phyloP scores from a whole-genome alignment of 345 rosid genomes.

The Noccaea bulbosa region DNA sequence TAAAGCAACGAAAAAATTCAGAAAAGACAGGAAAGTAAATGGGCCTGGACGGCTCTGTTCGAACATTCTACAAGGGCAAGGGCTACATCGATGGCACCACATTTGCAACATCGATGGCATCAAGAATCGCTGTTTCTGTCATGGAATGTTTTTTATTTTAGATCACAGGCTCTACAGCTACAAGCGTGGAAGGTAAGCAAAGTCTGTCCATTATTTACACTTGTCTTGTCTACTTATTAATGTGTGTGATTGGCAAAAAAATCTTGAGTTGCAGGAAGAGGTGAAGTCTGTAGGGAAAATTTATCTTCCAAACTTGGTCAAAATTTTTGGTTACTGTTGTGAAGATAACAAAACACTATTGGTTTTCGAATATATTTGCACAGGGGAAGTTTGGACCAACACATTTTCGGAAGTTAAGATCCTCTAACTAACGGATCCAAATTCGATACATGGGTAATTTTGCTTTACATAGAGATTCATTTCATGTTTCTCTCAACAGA shows the following conservation, averaged over 20 bases:
- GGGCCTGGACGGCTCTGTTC: not conserved
- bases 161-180: not conserved
- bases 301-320: slow-evolving; percentile 19
- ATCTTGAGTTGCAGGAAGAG: slow-evolving; percentile 11
- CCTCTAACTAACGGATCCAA: not conserved
- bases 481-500: slow-evolving; percentile 12
- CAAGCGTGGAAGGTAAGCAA: slow-evolving; percentile 27
- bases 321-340: slow-evolving; percentile 21
- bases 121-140: slow-evolving; percentile 28
- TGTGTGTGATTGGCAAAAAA: too few relatives aligned
- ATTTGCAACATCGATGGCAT: slow-evolving; percentile 30
- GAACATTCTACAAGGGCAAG: slow-evolving; percentile 1
- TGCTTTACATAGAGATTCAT: slow-evolving; percentile 3
- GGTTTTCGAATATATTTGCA: slow-evolving; percentile 18
- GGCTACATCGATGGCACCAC: slow-evolving; percentile 29
- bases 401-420: slow-evolving; percentile 24
- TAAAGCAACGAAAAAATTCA: too few relatives aligned
- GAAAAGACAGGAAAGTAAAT: too few relatives aligned
- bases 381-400: slow-evolving; percentile 1
- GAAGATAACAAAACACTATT: slow-evolving; percentile 12
- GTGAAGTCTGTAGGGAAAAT: slow-evolving; percentile 1
- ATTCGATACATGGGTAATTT: not conserved
- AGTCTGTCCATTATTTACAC: not conserved
- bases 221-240: not conserved
- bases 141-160: slow-evolving; percentile 8